Percentiles rank a stretch among this genome's conserved stretches.
These are phyloP conservation scores for Lentinula sp. DNA, from an alignment of 768 basidiomycete genomes.

Conservation along the genomic window DNA sequence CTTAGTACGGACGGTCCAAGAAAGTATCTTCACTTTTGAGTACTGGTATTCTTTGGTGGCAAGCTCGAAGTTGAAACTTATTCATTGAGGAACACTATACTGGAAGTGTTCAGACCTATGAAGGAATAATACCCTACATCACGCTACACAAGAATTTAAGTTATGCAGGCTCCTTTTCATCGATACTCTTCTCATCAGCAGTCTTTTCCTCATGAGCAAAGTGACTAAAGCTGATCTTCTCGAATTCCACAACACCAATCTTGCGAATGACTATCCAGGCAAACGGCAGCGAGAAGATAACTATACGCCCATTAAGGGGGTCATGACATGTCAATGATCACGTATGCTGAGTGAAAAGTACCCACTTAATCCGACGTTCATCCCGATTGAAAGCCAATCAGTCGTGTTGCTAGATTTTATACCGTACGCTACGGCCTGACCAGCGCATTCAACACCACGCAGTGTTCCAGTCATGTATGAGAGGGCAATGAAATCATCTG, in stretches of 20 bases:
- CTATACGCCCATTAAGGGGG: constrained; percentile 6
- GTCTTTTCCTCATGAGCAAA: background rate
- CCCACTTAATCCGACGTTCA: constrained; percentile 26
- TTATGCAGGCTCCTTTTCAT: background rate
- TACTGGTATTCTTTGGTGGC: no score
- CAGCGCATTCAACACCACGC: constrained; percentile 25
- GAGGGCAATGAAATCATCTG: constrained; percentile 24
- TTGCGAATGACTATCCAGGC: constrained; percentile 24
- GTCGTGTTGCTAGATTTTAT: constrained; percentile 25
- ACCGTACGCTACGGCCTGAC: constrained; percentile 26
- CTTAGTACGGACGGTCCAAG: no score
- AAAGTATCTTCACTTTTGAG: no score
- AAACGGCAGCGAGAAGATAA: constrained; percentile 24
- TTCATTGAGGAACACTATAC: no score
- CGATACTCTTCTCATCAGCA: constrained; percentile 4
- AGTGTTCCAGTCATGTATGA: constrained; percentile 28
- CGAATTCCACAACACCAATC: constrained; percentile 21
- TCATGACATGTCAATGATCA: background rate
- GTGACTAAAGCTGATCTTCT: constrained; percentile 17
- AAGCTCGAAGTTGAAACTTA: no score
- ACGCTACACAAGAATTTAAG: no score
- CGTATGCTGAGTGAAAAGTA: background rate
- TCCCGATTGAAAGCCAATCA: constrained; percentile 25
- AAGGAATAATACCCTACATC: no score
- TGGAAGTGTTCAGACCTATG: no score